Base-by-base conservation (phyloP, 139 green algal genomes). In the Pleodorina starrii region DNA sequence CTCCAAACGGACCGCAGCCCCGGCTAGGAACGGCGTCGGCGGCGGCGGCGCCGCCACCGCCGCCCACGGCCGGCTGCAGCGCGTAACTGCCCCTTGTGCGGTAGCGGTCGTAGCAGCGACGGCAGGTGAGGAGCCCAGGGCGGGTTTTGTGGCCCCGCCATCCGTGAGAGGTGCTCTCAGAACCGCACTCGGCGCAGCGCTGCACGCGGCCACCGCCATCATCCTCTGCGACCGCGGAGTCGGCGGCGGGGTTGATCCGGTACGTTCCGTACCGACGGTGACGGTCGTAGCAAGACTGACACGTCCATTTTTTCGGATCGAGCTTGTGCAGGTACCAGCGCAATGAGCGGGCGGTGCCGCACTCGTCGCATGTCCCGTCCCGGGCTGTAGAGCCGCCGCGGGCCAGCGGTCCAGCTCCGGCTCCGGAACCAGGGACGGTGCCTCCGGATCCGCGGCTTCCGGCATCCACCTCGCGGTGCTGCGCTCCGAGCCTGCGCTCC, bases 251-350 rank as follows among this genome's bases (percentile, higher is more conserved):
- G 14, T 29, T 77, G 69, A 1, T 11, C 29, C 16, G 29, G 75
- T 83, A 83, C 36, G 75, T 43, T 5, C 76, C 76, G 23, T 25
- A 48, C 19, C 76, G 35, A 12, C 76, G 76, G 5, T 71, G 36
- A 32, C 76, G 76, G 76, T 84, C 46, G 76, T 84, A 84, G 51
- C 76, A 84, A 12, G 40, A 32, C 76, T 84, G 76, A 48, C 76
- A 84, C 12, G 36, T 40, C 6, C 12, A 10, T n/a, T 48, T 25
- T 1, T 14, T 23, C 2, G 48, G 11, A 35, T 35, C 35, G 16
- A 36, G 6, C 46, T 84, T 84, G 76, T 84, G 76, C 48, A 35
- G 19, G 36, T 84, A 84, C 76, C 76, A 84, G 1, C 76, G 76
- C 35, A 84, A 46, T 1, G 48, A 71, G 0, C 36, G 32, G 17